Percentiles rank a stretch among this genome's conserved stretches.
Conservation (phyloP, 225 moss, liverwort and hornwort species). For the Thuidium tamariscinum region DNA sequence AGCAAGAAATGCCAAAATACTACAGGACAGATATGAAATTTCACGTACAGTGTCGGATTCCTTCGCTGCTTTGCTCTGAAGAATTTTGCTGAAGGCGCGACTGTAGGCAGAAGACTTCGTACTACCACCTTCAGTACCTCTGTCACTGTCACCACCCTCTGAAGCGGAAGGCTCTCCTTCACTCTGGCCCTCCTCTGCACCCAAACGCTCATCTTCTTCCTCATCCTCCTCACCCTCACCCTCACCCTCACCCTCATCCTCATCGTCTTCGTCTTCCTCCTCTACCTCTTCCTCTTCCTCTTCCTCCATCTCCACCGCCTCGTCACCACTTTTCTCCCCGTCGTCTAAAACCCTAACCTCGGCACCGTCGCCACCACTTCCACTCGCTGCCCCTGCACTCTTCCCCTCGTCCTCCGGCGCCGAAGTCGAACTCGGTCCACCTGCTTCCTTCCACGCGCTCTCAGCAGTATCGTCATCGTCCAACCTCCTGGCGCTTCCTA, state of each 20-base stretch:
- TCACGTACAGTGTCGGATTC: conserved; percentile 39
- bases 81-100: conserved; percentile 54
- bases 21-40: not conserved
- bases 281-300: not conserved
- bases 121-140: not conserved
- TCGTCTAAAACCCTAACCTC: not conserved
- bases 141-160: conserved; percentile 19
- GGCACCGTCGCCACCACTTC: not conserved
- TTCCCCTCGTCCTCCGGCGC: not conserved
- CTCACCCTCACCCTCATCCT: not conserved
- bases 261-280: not conserved
- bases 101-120: conserved; percentile 31
- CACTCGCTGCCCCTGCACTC: not conserved
- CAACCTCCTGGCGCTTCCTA: conserved; percentile 42
- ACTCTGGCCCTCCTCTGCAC: conserved; percentile 8
- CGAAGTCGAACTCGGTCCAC: not conserved
- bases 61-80: conserved; percentile 34
- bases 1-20: not conserved
- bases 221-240: not conserved
- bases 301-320: not conserved
- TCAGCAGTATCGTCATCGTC: conserved; percentile 44
- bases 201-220: not conserved
- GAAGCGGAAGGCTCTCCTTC: conserved; percentile 27
- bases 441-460: conserved; percentile 24
- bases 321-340: not conserved